phyloP scores from a whole-genome alignment of 495 filamentous ascomycete species.

The Aspergillus taichungensis region DNA sequence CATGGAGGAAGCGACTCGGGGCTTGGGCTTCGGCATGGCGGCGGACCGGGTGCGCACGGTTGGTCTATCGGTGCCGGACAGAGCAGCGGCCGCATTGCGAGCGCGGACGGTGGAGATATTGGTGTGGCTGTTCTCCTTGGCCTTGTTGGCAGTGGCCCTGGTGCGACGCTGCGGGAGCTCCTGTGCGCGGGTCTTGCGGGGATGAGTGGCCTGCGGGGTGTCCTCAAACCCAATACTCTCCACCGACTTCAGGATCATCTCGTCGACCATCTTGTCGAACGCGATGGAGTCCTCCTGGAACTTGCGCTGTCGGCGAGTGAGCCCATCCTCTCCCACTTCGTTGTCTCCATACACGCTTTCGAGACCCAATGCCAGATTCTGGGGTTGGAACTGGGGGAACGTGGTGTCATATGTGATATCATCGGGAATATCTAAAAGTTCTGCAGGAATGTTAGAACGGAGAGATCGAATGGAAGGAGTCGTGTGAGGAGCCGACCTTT shows the following conservation, averaged over 20 bases:
- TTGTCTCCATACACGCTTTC: constrained; percentile 51
- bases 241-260: constrained; percentile 52
- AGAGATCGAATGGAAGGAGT: constrained; percentile 18
- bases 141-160: constrained; percentile 20
- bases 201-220: constrained; percentile 21
- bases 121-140: constrained; percentile 11
- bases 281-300: constrained; percentile 42
- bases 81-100: constrained; percentile 46
- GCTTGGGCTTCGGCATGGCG: constrained; percentile 33
- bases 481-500: constrained; percentile 31
- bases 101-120: constrained; percentile 39
- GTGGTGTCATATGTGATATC: constrained; percentile 55
- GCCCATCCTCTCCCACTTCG: constrained; percentile 59
- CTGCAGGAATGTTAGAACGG: constrained; percentile 37
- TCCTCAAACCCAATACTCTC: constrained; percentile 48
- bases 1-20: constrained; percentile 22
- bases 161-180: constrained; percentile 14
- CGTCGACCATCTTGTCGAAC: constrained; percentile 43
- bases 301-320: constrained; percentile 52
- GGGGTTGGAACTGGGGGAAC: constrained; percentile 43
- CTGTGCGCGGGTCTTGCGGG: constrained; percentile 2
- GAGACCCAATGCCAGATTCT: constrained; percentile 61
- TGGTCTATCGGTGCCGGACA: constrained; percentile 32
- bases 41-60: constrained; percentile 26
- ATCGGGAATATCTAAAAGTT: constrained; percentile 68